These are phyloP conservation scores for Mycena citricolor DNA, from an alignment of 1,284 basidiomycete species.

Conservation along the genomic window DNA sequence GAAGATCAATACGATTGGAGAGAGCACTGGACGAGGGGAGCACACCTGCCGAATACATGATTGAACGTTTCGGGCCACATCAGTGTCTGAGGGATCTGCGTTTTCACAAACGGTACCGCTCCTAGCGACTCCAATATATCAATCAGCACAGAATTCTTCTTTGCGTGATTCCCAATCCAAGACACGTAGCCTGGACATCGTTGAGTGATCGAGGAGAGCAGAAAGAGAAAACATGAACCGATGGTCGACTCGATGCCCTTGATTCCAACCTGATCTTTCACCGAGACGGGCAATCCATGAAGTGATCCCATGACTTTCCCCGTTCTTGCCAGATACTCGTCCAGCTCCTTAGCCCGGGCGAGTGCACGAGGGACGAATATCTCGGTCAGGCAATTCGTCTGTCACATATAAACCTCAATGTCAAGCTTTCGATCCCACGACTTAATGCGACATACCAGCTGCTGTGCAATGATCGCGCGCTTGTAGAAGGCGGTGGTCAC, in stretches of 20 bases:
- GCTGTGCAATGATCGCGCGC: constrained; percentile 79
- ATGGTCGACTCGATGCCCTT: constrained; percentile 63
- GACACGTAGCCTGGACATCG: constrained; percentile 59
- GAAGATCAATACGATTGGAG: constrained; percentile 22
- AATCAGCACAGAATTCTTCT: constrained; percentile 57
- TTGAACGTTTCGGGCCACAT: constrained; percentile 70
- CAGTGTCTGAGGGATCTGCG: constrained; percentile 71
- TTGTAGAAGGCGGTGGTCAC: constrained; percentile 79
- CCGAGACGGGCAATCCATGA: constrained; percentile 61
- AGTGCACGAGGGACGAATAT: constrained; percentile 63
- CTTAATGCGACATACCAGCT: constrained; percentile 55
- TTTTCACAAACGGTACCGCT: constrained; percentile 68
- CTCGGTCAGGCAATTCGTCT: constrained; percentile 65
- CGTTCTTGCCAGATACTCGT: constrained; percentile 47
- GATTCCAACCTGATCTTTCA: constrained; percentile 65
- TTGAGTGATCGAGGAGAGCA: background rate
- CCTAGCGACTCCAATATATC: constrained; percentile 60
- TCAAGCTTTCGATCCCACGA: no score
- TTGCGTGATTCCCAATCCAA: constrained; percentile 57
- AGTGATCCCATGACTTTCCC: constrained; percentile 56
- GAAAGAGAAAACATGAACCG: constrained; percentile 37
- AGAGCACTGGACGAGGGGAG: constrained; percentile 55
- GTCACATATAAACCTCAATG: background rate
- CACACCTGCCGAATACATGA: constrained; percentile 62
- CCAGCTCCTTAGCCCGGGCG: constrained; percentile 53